Evolutionary conservation across 108 stramenopile genomes (phyloP).

Genomic region (Conticribra weissflogii): DNA sequence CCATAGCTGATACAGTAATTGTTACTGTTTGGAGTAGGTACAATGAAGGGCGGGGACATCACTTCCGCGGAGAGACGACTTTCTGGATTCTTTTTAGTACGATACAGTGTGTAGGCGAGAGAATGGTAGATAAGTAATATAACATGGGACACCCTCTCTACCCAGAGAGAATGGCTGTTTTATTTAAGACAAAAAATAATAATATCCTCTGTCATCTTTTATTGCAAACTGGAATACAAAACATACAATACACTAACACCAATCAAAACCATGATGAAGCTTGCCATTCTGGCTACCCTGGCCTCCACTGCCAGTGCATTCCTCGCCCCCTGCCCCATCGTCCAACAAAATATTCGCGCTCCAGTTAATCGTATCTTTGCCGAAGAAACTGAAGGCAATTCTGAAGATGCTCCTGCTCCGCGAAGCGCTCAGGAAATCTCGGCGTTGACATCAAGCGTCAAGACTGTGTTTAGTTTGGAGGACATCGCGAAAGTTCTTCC

Average conservation of each 20-base stretch:
- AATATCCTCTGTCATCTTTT: neutral
- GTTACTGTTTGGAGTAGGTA: too few species aligned
- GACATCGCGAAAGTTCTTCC: conserved; percentile 93
- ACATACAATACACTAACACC: neutral
- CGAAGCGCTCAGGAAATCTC: conserved; percentile 70
- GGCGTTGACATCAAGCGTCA: conserved; percentile 64
- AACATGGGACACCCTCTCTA: too few species aligned
- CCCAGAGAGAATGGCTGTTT: too few species aligned
- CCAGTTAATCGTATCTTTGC: conserved; percentile 26
- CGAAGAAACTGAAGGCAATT: conserved; percentile 23
- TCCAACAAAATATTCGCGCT: conserved; percentile 1
- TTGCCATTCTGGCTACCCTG: conserved; percentile 52
- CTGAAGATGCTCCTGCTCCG: conserved; percentile 11
- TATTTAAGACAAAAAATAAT: too few species aligned
- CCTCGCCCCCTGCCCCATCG: conserved; percentile 46
- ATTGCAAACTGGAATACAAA: neutral
- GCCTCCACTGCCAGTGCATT: conserved; percentile 35
- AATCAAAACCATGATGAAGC: conserved; percentile 54
- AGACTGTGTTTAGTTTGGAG: conserved; percentile 84
- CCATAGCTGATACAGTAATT: too few species aligned
- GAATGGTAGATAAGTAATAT: too few species aligned
- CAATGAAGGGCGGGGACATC: too few species aligned
- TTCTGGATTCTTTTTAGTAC: too few species aligned
- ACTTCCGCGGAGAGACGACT: too few species aligned
- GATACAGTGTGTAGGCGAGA: too few species aligned